Conservation (phyloP, 768 basidiomycete species). For the Exidia glandulosa region DNA sequence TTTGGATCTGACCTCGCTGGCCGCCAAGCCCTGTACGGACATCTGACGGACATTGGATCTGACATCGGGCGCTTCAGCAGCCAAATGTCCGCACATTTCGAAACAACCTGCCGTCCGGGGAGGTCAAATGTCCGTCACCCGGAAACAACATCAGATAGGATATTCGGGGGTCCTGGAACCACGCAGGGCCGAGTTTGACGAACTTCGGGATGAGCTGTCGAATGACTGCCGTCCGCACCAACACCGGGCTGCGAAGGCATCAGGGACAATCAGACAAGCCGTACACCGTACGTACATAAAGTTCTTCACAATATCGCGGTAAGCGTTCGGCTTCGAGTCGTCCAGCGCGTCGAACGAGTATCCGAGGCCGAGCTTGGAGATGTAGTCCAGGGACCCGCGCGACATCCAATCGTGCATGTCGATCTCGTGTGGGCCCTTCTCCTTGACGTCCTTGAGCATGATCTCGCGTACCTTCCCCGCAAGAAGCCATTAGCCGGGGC, state of each 20-base stretch:
- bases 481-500: slow-evolving; percentile 5
- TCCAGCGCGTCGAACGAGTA: slow-evolving; percentile 40
- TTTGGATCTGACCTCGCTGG: too few relatives aligned
- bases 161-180: too few relatives aligned
- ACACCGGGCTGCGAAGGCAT: not conserved
- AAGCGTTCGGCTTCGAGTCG: slow-evolving; percentile 29
- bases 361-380: slow-evolving; percentile 37
- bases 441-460: slow-evolving; percentile 4
- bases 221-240: not conserved
- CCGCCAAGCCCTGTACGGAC: too few relatives aligned
- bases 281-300: not conserved
- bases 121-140: too few relatives aligned
- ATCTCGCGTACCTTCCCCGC: not conserved
- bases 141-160: too few relatives aligned
- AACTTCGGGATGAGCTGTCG: not conserved
- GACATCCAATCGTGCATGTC: slow-evolving; percentile 25
- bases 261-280: not conserved
- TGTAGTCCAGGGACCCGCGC: slow-evolving; percentile 37
- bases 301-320: slow-evolving; percentile 32
- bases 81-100: too few relatives aligned
- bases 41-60: too few relatives aligned
- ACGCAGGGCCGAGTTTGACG: not conserved
- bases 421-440: slow-evolving; percentile 18
- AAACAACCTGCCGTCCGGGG: too few relatives aligned
- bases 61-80: too few relatives aligned